phyloP scores from a whole-genome alignment of 2,329 filamentous ascomycete species.

The Penicillium brasilianum region DNA sequence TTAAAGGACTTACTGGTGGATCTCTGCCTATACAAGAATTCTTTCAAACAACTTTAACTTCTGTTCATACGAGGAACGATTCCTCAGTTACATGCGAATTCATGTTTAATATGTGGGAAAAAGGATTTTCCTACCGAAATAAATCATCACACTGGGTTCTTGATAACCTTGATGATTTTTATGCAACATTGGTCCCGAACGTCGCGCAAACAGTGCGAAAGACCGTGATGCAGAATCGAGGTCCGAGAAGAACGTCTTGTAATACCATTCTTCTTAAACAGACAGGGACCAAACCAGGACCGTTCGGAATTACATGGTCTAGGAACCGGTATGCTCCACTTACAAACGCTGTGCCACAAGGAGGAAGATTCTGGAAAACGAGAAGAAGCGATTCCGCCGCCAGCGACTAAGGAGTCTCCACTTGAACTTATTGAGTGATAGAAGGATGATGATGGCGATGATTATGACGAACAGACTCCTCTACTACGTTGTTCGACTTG shows the following conservation, averaged over 20 bases:
- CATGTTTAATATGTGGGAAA: too few species aligned
- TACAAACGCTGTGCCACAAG: not conserved
- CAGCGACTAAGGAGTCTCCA: not conserved
- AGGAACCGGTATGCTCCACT: not conserved
- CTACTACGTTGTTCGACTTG: not conserved
- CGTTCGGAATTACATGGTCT: not conserved
- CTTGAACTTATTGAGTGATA: not conserved
- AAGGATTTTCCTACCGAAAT: not conserved
- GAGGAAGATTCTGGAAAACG: not conserved
- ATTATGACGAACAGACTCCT: not conserved
- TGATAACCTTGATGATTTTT: not conserved
- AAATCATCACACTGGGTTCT: not conserved
- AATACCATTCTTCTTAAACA: too few species aligned
- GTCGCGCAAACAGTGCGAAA: not conserved
- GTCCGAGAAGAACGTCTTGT: too few species aligned
- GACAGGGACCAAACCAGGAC: not conserved
- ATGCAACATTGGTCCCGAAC: not conserved
- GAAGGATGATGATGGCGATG: not conserved
- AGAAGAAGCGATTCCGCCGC: not conserved
- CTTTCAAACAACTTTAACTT: too few species aligned
- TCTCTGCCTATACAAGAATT: too few species aligned
- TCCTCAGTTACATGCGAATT: too few species aligned
- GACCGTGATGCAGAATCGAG: not conserved
- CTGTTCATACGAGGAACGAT: too few species aligned
- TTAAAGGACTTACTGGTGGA: too few species aligned